Evolutionary conservation across 1,284 basidiomycete genomes (phyloP).

Genomic region (Leucoagaricus sp.): DNA sequence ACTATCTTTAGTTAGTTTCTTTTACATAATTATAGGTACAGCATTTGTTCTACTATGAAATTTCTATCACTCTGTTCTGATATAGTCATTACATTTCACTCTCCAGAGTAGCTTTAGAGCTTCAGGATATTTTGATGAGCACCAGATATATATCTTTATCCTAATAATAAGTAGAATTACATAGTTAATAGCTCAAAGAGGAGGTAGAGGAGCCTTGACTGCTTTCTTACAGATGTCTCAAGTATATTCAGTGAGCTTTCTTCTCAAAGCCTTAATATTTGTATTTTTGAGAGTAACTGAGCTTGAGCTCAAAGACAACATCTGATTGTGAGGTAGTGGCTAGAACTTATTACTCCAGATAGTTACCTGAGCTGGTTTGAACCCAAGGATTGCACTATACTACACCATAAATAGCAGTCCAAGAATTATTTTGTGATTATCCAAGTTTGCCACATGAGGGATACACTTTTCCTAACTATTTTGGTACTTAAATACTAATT

Average conservation of each 20-base stretch:
- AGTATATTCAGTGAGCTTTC: slow-evolving; percentile 12
- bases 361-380: slow-evolving; percentile 8
- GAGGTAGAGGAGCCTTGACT: slow-evolving; percentile 24
- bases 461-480: slow-evolving; percentile 17
- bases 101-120: slow-evolving; percentile 21
- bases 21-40: background rate
- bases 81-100: slow-evolving; percentile 24
- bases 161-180: slow-evolving; percentile 28
- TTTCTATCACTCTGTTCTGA: slow-evolving; percentile 25
- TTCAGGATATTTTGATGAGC: slow-evolving; percentile 25
- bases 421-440: slow-evolving; percentile 30
- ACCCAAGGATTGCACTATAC: slow-evolving; percentile 20
- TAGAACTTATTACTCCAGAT: background rate
- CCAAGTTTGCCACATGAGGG: slow-evolving; percentile 21
- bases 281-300: background rate
- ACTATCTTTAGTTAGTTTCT: background rate
- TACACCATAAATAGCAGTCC: slow-evolving; percentile 33
- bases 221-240: slow-evolving; percentile 20
- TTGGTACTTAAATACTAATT: slow-evolving; percentile 29
- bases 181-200: slow-evolving; percentile 28
- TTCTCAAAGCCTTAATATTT: background rate
- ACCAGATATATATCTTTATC: slow-evolving; percentile 22
- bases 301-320: background rate
- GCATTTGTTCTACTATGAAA: background rate
- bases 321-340: background rate